A percentile compares a stretch with the other conserved stretches of the same genome.
These are phyloP conservation scores for Cryptococcus hybrid DNA, from an alignment of 1,284 basidiomycete species.

Conservation along the genomic window DNA sequence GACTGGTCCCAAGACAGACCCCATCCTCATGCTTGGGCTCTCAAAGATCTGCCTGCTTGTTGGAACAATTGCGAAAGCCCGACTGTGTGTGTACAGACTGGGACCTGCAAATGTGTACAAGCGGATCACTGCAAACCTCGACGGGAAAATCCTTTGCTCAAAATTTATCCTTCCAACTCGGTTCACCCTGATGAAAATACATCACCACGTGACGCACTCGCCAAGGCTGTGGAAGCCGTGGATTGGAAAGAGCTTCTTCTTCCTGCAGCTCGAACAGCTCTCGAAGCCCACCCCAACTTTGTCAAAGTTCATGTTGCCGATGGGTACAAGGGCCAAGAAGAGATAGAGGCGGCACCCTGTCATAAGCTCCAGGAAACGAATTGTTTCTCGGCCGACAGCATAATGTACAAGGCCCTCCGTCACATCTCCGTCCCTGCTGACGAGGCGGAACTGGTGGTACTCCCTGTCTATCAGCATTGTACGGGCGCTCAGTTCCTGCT, in stretches of 20 bases:
- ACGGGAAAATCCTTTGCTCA: slow-evolving; percentile 36
- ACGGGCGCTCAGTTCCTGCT: slow-evolving; percentile 39
- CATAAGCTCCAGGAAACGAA: slow-evolving; percentile 42
- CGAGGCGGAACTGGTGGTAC: slow-evolving; percentile 51
- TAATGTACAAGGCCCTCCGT: slow-evolving; percentile 45
- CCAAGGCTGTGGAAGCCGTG: no score
- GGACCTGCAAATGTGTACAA: slow-evolving; percentile 47
- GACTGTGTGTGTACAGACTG: slow-evolving; percentile 48
- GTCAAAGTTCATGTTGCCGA: slow-evolving; percentile 47
- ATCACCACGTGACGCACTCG: no score
- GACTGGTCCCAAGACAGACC: slow-evolving; percentile 5
- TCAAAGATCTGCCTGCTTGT: slow-evolving; percentile 43
- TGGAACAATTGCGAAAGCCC: slow-evolving; percentile 50
- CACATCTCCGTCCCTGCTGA: slow-evolving; percentile 43
- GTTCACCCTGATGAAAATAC: no score
- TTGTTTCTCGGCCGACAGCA: slow-evolving; percentile 49
- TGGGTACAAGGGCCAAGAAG: slow-evolving; percentile 34
- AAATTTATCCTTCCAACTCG: slow-evolving; percentile 14
- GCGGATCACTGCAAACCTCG: slow-evolving; percentile 40
- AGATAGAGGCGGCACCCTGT: slow-evolving; percentile 38
- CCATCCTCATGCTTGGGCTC: slow-evolving; percentile 25
- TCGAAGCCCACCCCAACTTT: slow-evolving; percentile 35
- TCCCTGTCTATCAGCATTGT: slow-evolving; percentile 52
- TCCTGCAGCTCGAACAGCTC: slow-evolving; percentile 38
- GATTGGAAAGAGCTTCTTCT: slow-evolving; percentile 42